Percentiles rank a stretch among this genome's conserved stretches.
phyloP scores from a whole-genome alignment of 441 rosid species.

The Oxalis stricta region DNA sequence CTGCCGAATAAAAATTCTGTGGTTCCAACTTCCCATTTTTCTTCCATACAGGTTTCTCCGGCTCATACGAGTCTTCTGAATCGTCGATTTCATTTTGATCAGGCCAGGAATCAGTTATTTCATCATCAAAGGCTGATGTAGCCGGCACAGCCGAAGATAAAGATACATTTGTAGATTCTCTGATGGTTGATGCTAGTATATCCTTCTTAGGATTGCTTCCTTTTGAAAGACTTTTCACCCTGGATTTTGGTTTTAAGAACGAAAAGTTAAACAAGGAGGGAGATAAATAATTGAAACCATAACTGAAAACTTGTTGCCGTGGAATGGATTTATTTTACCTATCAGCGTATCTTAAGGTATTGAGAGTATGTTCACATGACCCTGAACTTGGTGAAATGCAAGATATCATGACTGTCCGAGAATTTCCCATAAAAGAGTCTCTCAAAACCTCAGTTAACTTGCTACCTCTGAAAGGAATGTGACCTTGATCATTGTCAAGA shows the following conservation, averaged over 20 bases:
- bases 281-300: not conserved
- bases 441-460: slow-evolving; percentile 93
- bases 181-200: slow-evolving; percentile 52
- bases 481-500: slow-evolving; percentile 96
- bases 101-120: slow-evolving; percentile 52
- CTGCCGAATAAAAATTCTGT: slow-evolving; percentile 22
- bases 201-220: slow-evolving; percentile 85
- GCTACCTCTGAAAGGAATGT: slow-evolving; percentile 98
- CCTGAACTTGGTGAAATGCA: slow-evolving; percentile 97
- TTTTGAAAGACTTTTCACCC: slow-evolving; percentile 97
- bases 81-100: slow-evolving; percentile 70
- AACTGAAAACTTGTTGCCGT: not conserved
- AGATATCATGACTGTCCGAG: slow-evolving; percentile 97
- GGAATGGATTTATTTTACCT: slow-evolving; percentile 33
- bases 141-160: slow-evolving; percentile 46
- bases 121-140: slow-evolving; percentile 52
- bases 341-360: slow-evolving; percentile 95
- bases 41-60: slow-evolving; percentile 57
- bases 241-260: slow-evolving; percentile 13
- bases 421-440: slow-evolving; percentile 93
- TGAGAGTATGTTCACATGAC: slow-evolving; percentile 94
- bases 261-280: not conserved
- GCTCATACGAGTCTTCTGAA: slow-evolving; percentile 54
- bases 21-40: slow-evolving; percentile 58
- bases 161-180: slow-evolving; percentile 64